Evolutionary conservation across 2,329 filamentous ascomycete species (phyloP).

Genomic region (Aulographum hederae): DNA sequence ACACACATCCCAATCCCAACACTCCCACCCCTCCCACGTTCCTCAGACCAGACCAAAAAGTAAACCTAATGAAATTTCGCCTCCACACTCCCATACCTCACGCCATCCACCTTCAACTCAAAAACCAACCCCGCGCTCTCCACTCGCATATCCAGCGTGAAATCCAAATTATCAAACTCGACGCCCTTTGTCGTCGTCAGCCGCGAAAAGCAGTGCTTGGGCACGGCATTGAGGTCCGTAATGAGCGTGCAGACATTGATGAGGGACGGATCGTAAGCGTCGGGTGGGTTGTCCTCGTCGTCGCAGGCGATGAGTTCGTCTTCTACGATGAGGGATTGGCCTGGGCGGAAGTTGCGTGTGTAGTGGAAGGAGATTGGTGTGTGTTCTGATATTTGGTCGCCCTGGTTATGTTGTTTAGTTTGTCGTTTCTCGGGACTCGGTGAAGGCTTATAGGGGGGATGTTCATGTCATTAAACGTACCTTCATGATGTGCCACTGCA

Average conservation of each 20-base stretch:
- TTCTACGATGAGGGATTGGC: constrained; percentile 59
- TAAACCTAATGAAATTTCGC: constrained; percentile 52
- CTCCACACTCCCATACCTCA: constrained; percentile 58
- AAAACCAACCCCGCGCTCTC: constrained; percentile 61
- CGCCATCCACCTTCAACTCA: constrained; percentile 61
- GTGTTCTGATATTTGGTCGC: constrained; percentile 55
- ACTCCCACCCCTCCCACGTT: too few relatives aligned
- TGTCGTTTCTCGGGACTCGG: not conserved
- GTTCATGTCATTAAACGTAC: constrained; percentile 20
- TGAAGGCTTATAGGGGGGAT: too few relatives aligned
- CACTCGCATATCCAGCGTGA: constrained; percentile 68
- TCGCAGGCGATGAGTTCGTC: constrained; percentile 67
- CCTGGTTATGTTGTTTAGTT: too few relatives aligned
- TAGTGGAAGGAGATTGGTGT: constrained; percentile 68
- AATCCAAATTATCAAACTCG: constrained; percentile 68
- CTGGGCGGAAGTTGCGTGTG: constrained; percentile 65
- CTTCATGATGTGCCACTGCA: constrained; percentile 77
- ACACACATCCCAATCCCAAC: too few relatives aligned
- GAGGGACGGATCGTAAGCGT: constrained; percentile 27
- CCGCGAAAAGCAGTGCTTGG: constrained; percentile 52
- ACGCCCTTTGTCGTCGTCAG: constrained; percentile 63
- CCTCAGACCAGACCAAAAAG: too few relatives aligned
- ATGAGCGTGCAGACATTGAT: constrained; percentile 62
- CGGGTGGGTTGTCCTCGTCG: constrained; percentile 42
- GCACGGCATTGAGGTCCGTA: constrained; percentile 63